These are phyloP conservation scores for Helminthosporium solani DNA, from an alignment of 2,329 filamentous ascomycete species.

Conservation along the genomic window DNA sequence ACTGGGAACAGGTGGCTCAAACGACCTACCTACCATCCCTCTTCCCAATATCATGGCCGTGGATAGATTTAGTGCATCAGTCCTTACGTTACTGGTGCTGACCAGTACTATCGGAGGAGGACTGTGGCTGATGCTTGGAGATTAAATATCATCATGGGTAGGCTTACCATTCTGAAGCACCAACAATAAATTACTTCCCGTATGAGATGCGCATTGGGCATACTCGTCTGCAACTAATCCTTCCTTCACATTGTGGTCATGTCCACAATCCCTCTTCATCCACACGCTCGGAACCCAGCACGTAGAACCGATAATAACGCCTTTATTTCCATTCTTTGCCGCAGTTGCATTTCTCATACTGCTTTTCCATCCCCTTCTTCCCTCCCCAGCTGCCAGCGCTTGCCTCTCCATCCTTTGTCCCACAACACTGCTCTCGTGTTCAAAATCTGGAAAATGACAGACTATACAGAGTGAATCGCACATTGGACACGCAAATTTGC, in stretches of 20 bases:
- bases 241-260: background rate
- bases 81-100: slow-evolving; percentile 43
- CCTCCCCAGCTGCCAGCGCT: background rate
- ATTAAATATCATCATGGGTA: too few relatives aligned
- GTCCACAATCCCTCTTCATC: background rate
- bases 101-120: slow-evolving; percentile 6
- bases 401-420: background rate
- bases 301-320: background rate
- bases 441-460: background rate
- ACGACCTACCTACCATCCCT: slow-evolving; percentile 23
- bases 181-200: too few relatives aligned
- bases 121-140: background rate
- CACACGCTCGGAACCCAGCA: background rate
- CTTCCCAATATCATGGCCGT: slow-evolving; percentile 31
- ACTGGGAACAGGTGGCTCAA: slow-evolving; percentile 35
- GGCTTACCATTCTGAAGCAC: too few relatives aligned
- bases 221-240: too few relatives aligned
- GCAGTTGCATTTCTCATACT: background rate
- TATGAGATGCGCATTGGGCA: too few relatives aligned
- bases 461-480: background rate
- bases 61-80: slow-evolving; percentile 46
- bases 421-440: background rate
- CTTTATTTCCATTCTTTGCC: background rate
- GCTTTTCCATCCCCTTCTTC: background rate
- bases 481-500: background rate